Evolutionary conservation across 148 eudicot genomes (phyloP).

Genomic region (Fagopyrum homotropicum): DNA sequence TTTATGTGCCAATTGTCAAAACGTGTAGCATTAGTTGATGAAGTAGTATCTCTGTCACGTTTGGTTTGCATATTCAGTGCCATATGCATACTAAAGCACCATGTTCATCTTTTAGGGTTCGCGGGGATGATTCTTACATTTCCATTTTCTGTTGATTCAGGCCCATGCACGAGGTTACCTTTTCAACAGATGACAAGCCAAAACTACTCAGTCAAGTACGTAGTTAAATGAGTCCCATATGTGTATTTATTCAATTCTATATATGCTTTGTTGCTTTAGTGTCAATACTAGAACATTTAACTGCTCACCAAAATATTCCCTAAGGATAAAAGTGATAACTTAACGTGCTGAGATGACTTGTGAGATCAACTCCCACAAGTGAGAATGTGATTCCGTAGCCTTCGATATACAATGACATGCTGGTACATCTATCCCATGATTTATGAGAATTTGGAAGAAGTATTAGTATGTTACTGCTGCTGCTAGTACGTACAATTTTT

Average conservation of each 20-base stretch:
- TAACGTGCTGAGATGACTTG: not conserved
- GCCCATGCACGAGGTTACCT: constrained; percentile 87
- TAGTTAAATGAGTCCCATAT: constrained; percentile 12
- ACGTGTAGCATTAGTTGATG: not conserved
- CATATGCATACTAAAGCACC: not conserved
- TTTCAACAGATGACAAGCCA: constrained; percentile 84
- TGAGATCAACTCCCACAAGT: not conserved
- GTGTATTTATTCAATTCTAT: not conserved
- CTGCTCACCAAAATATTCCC: not conserved
- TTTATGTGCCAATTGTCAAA: no score
- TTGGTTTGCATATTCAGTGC: not conserved
- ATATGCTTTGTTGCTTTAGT: not conserved
- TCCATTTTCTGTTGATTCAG: constrained; percentile 31
- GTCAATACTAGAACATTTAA: not conserved
- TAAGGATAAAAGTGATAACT: not conserved
- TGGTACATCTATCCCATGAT: not conserved
- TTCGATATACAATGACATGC: not conserved
- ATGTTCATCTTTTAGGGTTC: not conserved
- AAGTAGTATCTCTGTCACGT: not conserved
- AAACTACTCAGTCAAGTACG: constrained; percentile 78
- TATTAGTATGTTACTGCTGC: not conserved
- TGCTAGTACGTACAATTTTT: not conserved
- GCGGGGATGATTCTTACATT: not conserved
- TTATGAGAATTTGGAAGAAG: not conserved
- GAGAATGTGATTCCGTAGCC: not conserved